Percentiles rank a stretch among this genome's conserved stretches.
Evolutionary conservation across 768 basidiomycete genomes (phyloP).

Genomic region (Auricularia sp.): DNA sequence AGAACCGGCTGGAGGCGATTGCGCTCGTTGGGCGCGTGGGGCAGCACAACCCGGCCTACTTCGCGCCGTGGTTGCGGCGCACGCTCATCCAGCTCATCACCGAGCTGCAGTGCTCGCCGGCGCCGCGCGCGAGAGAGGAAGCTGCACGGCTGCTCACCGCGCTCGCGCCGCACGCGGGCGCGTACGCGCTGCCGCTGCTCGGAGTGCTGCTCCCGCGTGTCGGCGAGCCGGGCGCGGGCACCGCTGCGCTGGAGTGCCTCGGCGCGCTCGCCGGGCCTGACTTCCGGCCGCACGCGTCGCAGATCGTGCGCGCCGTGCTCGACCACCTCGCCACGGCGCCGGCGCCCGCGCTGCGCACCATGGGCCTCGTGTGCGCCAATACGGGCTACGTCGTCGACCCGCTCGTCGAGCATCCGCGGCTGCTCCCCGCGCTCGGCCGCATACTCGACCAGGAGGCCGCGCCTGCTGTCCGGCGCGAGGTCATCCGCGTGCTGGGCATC

Average conservation of each 20-base stretch:
- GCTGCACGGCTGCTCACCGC: slow-evolving; percentile 33
- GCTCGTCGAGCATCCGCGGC: slow-evolving; percentile 33
- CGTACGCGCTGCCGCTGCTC: slow-evolving; percentile 35
- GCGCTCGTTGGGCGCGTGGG: slow-evolving; percentile 36
- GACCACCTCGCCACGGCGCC: slow-evolving; percentile 21
- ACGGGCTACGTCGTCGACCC: slow-evolving; percentile 37
- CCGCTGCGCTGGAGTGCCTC: slow-evolving; percentile 33
- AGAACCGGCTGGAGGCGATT: slow-evolving; percentile 34
- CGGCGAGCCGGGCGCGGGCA: slow-evolving; percentile 25
- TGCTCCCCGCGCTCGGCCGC: slow-evolving; percentile 31
- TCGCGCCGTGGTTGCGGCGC: slow-evolving; percentile 37
- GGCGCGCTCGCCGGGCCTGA: slow-evolving; percentile 39
- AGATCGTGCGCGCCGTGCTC: slow-evolving; percentile 34
- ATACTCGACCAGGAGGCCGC: slow-evolving; percentile 31
- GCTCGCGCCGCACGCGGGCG: slow-evolving; percentile 32
- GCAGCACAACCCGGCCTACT: slow-evolving; percentile 37
- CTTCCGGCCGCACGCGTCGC: slow-evolving; percentile 26
- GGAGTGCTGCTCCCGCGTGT: slow-evolving; percentile 35
- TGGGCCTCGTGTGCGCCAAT: slow-evolving; percentile 36
- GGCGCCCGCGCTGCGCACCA: slow-evolving; percentile 26
- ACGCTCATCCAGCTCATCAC: slow-evolving; percentile 38
- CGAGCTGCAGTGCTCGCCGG: slow-evolving; percentile 36
- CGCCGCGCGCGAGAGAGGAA: slow-evolving; percentile 33
- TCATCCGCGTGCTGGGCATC: slow-evolving; percentile 38
- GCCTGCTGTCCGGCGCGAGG: slow-evolving; percentile 28